Conservation (phyloP, 2,329 filamentous ascomycete genomes). For the Proliferodiscus dingleyae region DNA sequence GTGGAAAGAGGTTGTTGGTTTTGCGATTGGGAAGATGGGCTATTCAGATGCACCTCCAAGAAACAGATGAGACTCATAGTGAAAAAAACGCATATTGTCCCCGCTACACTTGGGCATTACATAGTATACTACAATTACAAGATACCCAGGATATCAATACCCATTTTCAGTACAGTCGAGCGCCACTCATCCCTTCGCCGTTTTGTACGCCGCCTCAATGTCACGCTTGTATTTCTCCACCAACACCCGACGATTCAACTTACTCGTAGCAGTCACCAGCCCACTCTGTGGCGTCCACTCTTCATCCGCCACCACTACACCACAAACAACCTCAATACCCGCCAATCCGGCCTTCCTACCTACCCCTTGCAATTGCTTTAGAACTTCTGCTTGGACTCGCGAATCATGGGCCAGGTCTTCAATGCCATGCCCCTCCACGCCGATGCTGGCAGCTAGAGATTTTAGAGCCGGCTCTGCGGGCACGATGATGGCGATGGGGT, state of each 20-base stretch:
- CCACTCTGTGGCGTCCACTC: constrained; percentile 78
- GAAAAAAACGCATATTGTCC: no score
- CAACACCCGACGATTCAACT: constrained; percentile 64
- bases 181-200: no score
- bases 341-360: constrained; percentile 62
- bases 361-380: constrained; percentile 61
- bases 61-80: no score
- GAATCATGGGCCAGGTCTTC: constrained; percentile 54
- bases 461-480: constrained; percentile 58
- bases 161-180: no score
- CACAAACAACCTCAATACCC: constrained; percentile 67
- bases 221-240: constrained; percentile 53
- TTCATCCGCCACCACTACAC: constrained; percentile 72
- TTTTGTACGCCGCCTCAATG: constrained; percentile 56
- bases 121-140: no score
- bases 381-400: constrained; percentile 55
- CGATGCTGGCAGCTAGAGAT: constrained; percentile 52
- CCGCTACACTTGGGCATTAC: no score
- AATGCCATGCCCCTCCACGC: constrained; percentile 53
- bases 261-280: constrained; percentile 62
- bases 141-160: no score
- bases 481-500: constrained; percentile 75
- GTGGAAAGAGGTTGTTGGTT: constrained; percentile 19
- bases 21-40: constrained; percentile 15
- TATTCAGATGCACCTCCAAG: not conserved